Percentiles rank a stretch among this genome's conserved stretches.
These are phyloP conservation scores for Pseudozyma thailandica DNA, from an alignment of 1,284 basidiomycete species.

Conservation along the genomic window DNA sequence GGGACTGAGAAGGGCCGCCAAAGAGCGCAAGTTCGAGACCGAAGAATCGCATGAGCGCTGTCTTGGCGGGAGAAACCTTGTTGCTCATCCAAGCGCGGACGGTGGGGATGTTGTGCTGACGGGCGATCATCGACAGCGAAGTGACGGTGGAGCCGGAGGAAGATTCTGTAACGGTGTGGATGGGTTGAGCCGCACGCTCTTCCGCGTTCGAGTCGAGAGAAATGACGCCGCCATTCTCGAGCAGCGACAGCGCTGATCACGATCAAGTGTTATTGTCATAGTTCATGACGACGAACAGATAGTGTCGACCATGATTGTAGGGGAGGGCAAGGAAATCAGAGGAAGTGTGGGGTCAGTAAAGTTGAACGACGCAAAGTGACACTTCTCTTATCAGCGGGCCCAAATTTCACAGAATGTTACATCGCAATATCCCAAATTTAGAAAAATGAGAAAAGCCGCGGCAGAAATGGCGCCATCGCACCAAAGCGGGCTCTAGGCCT, in stretches of 20 bases:
- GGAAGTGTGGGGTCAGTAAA: background rate
- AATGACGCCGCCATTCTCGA: conserved; percentile 38
- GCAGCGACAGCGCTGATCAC: conserved; percentile 22
- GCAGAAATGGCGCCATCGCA: conserved; percentile 27
- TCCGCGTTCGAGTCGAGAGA: conserved; percentile 26
- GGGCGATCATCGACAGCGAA: conserved; percentile 48
- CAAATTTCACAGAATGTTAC: no score
- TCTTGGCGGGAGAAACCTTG: conserved; percentile 48
- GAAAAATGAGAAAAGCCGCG: conserved; percentile 9
- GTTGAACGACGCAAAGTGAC: no score
- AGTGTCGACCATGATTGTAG: background rate
- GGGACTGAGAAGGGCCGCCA: conserved; percentile 46
- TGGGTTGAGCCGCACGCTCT: conserved; percentile 15
- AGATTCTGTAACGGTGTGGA: conserved; percentile 40
- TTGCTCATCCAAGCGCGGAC: conserved; percentile 48
- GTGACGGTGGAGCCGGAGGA: conserved; percentile 52
- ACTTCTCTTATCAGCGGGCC: no score
- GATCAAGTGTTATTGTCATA: background rate
- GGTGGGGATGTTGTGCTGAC: conserved; percentile 34
- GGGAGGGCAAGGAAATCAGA: background rate
- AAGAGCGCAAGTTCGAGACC: conserved; percentile 51
- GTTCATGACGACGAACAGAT: background rate
- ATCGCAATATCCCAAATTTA: background rate
- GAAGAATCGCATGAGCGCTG: conserved; percentile 51
- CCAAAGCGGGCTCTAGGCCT: no score